Percentiles rank a stretch among this genome's conserved stretches.
Conservation (phyloP, 805 yeast species). For the Schizosaccharomyces pombe region DNA sequence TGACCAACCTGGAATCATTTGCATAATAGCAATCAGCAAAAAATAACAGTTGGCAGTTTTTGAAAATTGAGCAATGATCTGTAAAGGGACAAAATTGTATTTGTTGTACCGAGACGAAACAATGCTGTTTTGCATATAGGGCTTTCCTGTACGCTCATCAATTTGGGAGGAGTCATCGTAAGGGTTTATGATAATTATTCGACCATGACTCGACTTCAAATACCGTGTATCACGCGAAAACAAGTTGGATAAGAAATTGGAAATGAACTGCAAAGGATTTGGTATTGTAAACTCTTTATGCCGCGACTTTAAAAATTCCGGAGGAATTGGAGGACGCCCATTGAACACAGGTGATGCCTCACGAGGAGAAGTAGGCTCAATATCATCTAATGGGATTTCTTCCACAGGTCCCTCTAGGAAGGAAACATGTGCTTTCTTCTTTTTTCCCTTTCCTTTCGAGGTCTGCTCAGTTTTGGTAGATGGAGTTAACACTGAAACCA, state of each 20-base stretch:
- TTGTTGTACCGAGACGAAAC: slow-evolving; percentile 72
- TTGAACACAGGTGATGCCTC: neutral
- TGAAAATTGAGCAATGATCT: slow-evolving; percentile 72
- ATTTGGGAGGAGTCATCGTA: slow-evolving; percentile 18
- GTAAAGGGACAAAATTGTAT: slow-evolving; percentile 67
- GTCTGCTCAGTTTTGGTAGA: neutral
- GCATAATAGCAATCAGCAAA: slow-evolving; percentile 70
- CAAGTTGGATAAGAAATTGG: neutral
- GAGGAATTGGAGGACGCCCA: neutral
- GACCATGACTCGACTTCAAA: neutral
- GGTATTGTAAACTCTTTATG: neutral
- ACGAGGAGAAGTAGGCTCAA: neutral
- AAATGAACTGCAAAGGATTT: neutral
- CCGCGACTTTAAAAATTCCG: neutral
- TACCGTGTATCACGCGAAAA: neutral
- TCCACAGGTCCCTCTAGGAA: neutral
- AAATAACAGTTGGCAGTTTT: slow-evolving; percentile 74
- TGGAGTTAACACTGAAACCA: neutral
- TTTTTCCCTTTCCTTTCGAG: neutral
- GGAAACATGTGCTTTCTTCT: neutral
- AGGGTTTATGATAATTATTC: neutral
- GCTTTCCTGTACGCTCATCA: slow-evolving; percentile 45
- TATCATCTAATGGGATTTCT: neutral
- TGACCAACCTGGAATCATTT: slow-evolving; percentile 91
- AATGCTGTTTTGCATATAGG: slow-evolving; percentile 44